Evolutionary conservation across 345 rosid species (phyloP), one percentile per base, ranked within the genome.

Genomic region (Laguncularia racemosa): DNA sequence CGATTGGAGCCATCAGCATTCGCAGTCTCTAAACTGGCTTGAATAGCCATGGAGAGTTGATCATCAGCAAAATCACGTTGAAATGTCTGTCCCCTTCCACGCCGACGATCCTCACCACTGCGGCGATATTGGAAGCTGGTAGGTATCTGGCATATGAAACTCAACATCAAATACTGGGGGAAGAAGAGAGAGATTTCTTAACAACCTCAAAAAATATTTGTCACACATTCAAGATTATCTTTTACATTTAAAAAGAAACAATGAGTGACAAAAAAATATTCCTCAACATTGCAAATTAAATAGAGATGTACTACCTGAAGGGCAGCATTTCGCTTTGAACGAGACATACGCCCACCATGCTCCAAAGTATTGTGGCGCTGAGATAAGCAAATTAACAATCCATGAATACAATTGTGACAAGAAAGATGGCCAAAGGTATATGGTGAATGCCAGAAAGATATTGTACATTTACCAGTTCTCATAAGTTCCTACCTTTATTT

Each of bases 321-420:
- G 52, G 90, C 97, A 68, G 93, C 96, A 77, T 66, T 95, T 8
- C 99, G 85, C 78, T 88, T 79, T 6, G 97, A 73, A 60, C 97
- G 90, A 67, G 99, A 88, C 96, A 90, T 90, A 50, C 73, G 85
- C 51, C 97, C 99, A 26, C 87, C 99, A 78, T 95, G 99, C 67
- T 90, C 99, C 44, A 81, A 73, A 1, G 91, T 61, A 74, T 88
- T 87, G 67, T 95, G 99, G 72, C 97, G 85, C 99, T 93, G 85
- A 55, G 65, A 63, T 46, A 51, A 50, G 12, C 59, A 55, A 43
- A 43, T 38, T 33, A 55, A 33, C 9, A 7, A 33, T 33, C 40
- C 40, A 33, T 4, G 9, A 33, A 7, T 7, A 9, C 40, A 33
- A 33, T 33, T 33, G 40, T 33, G 11, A 33, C 40, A 33, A 33